These are phyloP conservation scores for Prillingera fragicola DNA, from an alignment of 1,284 basidiomycete species.

Conservation along the genomic window DNA sequence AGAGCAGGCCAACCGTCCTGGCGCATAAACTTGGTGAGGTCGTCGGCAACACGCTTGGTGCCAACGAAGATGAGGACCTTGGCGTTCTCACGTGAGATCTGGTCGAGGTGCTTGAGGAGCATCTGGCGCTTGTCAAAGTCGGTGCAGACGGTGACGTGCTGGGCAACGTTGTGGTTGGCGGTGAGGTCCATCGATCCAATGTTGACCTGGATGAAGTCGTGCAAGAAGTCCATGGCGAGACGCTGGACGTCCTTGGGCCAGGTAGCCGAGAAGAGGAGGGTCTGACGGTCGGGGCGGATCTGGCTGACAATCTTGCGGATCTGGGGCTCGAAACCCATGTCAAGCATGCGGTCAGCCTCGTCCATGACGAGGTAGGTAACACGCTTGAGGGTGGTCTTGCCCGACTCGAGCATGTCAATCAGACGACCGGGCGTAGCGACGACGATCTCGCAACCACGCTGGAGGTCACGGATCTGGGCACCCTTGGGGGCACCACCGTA, in stretches of 20 bases:
- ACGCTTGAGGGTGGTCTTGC: constrained; percentile 92
- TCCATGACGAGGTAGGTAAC: constrained; percentile 99
- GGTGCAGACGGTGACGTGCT: constrained; percentile 93
- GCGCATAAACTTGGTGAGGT: constrained; percentile 93
- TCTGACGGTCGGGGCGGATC: constrained; percentile 93
- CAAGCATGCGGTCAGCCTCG: constrained; percentile 71
- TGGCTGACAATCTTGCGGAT: constrained; percentile 97
- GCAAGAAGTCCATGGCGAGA: constrained; percentile 91
- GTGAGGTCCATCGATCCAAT: constrained; percentile 98
- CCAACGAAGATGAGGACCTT: constrained; percentile 99
- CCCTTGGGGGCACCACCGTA: constrained; percentile 99
- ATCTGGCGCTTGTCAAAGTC: constrained; percentile 97
- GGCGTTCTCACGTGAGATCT: constrained; percentile 92
- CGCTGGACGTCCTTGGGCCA: constrained; percentile 99
- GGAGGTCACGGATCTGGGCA: constrained; percentile 93
- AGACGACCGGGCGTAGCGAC: constrained; percentile 92
- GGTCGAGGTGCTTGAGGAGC: constrained; percentile 93
- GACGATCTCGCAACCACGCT: constrained; percentile 93
- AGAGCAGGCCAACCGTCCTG: constrained; percentile 98
- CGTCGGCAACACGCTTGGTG: constrained; percentile 96
- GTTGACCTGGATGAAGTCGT: constrained; percentile 96
- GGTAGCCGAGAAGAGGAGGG: constrained; percentile 95
- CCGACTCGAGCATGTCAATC: constrained; percentile 94
- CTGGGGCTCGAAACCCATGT: constrained; percentile 88
- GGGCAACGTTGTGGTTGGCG: constrained; percentile 96